phyloP scores from a whole-genome alignment of 129 eudicot species.

The Centrapalus pauciflorus region DNA sequence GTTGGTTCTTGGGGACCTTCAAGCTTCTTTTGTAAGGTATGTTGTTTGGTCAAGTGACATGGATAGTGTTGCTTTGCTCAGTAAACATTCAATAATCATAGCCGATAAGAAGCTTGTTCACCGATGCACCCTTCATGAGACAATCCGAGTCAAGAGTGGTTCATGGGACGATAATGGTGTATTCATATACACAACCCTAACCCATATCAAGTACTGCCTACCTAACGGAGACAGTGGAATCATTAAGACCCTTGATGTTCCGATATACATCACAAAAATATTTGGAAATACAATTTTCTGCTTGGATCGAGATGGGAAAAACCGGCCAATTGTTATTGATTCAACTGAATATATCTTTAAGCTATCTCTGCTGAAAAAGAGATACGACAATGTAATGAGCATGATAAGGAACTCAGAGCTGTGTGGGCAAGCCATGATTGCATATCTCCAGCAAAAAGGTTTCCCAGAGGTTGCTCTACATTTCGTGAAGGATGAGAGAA shows the following conservation, averaged over 20 bases:
- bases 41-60: slow-evolving; percentile 75
- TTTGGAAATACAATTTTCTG: slow-evolving; percentile 67
- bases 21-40: slow-evolving; percentile 52
- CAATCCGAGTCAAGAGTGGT: slow-evolving; percentile 76
- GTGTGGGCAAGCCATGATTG: slow-evolving; percentile 85
- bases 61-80: slow-evolving; percentile 70
- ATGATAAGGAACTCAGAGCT: slow-evolving; percentile 75
- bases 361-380: slow-evolving; percentile 50
- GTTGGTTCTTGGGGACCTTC: slow-evolving; percentile 59
- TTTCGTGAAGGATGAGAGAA: slow-evolving; percentile 68
- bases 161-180: slow-evolving; percentile 83
- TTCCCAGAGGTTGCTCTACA: slow-evolving; percentile 79
- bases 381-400: slow-evolving; percentile 72
- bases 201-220: slow-evolving; percentile 71
- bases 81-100: slow-evolving; percentile 66
- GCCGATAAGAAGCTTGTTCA: slow-evolving; percentile 68
- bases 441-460: slow-evolving; percentile 76
- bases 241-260: slow-evolving; percentile 62
- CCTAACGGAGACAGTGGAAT: slow-evolving; percentile 81
- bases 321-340: slow-evolving; percentile 59
- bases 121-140: slow-evolving; percentile 77
- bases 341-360: slow-evolving; percentile 67
- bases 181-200: slow-evolving; percentile 63
- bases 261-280: slow-evolving; percentile 61
- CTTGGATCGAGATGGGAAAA: slow-evolving; percentile 79